A percentile compares a stretch with the other conserved stretches of the same genome.
phyloP scores from a whole-genome alignment of 2,329 filamentous ascomycete genomes.

The Bipolaris sorokiniana region DNA sequence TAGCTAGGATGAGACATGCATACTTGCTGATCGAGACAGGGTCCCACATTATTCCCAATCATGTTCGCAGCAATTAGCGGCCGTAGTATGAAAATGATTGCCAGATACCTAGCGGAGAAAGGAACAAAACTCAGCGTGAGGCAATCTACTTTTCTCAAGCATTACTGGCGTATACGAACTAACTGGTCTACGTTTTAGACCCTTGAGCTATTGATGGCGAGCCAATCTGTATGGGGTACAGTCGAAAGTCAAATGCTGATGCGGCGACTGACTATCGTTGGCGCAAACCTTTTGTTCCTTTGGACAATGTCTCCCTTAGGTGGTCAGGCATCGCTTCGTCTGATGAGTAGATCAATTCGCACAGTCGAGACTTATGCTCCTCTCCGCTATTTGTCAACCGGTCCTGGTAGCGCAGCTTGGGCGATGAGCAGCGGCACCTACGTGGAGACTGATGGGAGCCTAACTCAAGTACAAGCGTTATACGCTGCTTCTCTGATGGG shows the following conservation, averaged over 20 bases:
- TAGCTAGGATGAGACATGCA: too few species aligned
- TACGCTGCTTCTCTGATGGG: too few species aligned
- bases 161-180: too few species aligned
- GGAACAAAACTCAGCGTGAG: slow-evolving; percentile 42
- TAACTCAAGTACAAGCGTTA: too few species aligned
- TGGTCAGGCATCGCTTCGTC: slow-evolving; percentile 46
- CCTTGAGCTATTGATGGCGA: slow-evolving; percentile 45
- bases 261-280: slow-evolving; percentile 39
- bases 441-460: too few species aligned
- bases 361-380: too few species aligned
- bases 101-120: slow-evolving; percentile 42
- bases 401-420: too few species aligned
- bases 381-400: too few species aligned
- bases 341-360: too few species aligned
- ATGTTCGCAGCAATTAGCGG: slow-evolving; percentile 46
- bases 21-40: too few species aligned
- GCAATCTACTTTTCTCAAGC: too few species aligned
- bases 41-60: slow-evolving; percentile 48
- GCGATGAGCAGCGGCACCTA: too few species aligned
- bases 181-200: slow-evolving; percentile 29
- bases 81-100: slow-evolving; percentile 46
- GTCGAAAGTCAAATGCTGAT: slow-evolving; percentile 44
- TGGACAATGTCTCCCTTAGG: slow-evolving; percentile 48
- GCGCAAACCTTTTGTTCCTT: slow-evolving; percentile 40
- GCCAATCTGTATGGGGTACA: slow-evolving; percentile 48